These are phyloP conservation scores for Phytophthora cajani DNA, from an alignment of 352 stramenopile genomes.

Conservation along the genomic window DNA sequence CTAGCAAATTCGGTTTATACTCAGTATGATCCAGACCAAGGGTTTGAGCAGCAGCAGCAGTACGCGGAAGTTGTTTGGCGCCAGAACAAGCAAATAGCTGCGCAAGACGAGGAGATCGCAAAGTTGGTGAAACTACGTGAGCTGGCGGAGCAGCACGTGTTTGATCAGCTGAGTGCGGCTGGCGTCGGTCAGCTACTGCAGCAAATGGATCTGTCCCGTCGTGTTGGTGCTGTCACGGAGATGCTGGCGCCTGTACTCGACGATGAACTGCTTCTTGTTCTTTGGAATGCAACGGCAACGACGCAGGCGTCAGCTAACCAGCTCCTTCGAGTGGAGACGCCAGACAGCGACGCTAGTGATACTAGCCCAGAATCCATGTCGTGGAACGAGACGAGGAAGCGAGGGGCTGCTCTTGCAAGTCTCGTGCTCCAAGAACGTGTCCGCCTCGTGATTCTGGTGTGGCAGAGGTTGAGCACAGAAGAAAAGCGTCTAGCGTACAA, in stretches of 20 bases:
- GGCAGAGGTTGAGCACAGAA: conserved; percentile 59
- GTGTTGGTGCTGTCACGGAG: conserved; percentile 44
- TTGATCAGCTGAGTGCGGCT: conserved; percentile 39
- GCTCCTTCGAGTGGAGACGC: conserved; percentile 2
- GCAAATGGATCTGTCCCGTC: conserved; percentile 42
- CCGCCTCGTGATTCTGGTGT: conserved; percentile 54
- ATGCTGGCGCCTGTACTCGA: conserved; percentile 57
- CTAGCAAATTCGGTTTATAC: conserved; percentile 72
- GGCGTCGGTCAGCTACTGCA: conserved; percentile 37
- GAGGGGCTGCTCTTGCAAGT: conserved; percentile 48
- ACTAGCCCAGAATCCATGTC: conserved; percentile 16
- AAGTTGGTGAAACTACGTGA: conserved; percentile 31
- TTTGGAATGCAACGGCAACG: conserved; percentile 71
- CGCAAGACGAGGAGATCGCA: conserved; percentile 29
- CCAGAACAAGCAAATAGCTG: conserved; percentile 31
- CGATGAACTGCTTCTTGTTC: conserved; percentile 61
- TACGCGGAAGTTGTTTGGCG: conserved; percentile 48
- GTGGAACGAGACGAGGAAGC: conserved; percentile 41
- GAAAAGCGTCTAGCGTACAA: conserved; percentile 53
- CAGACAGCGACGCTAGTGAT: background rate
- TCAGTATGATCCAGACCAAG: conserved; percentile 49
- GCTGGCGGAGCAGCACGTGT: conserved; percentile 27
- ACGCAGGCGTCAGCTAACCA: conserved; percentile 27
- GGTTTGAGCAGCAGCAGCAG: conserved; percentile 45
- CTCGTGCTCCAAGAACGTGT: conserved; percentile 73